Evolutionary conservation across 1,139 yeast species (phyloP).

Genomic region (Saccharomyces hybrid): DNA sequence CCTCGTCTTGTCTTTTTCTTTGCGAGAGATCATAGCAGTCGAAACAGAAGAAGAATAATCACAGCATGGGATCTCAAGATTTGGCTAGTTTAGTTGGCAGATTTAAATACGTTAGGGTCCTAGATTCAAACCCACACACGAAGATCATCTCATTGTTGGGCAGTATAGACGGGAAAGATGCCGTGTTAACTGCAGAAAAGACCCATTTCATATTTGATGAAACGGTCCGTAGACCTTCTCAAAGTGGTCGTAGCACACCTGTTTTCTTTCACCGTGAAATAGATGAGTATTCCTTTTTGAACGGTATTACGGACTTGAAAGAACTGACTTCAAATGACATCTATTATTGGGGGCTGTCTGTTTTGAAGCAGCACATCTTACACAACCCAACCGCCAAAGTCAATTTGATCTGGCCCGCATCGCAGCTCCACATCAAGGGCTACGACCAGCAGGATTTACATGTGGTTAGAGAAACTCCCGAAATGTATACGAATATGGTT

Average conservation of each 20-base stretch:
- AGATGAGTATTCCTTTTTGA: slow-evolving; percentile 20
- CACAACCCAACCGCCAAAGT: slow-evolving; percentile 58
- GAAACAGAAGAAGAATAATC: neutral
- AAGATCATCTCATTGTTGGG: slow-evolving; percentile 66
- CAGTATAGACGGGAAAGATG: slow-evolving; percentile 45
- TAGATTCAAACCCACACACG: slow-evolving; percentile 53
- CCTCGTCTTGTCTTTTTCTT: no score
- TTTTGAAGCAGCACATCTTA: slow-evolving; percentile 41
- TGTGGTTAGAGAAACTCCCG: slow-evolving; percentile 73
- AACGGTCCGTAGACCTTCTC: slow-evolving; percentile 17
- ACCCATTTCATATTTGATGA: slow-evolving; percentile 44
- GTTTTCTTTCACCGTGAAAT: slow-evolving; percentile 18
- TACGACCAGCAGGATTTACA: slow-evolving; percentile 51
- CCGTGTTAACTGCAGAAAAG: slow-evolving; percentile 71
- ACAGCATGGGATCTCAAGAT: slow-evolving; percentile 1
- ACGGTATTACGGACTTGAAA: slow-evolving; percentile 33
- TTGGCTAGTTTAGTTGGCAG: slow-evolving; percentile 12
- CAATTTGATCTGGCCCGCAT: slow-evolving; percentile 82
- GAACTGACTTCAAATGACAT: slow-evolving; percentile 65
- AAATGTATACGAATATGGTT: slow-evolving; percentile 52
- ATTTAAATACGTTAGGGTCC: slow-evolving; percentile 39
- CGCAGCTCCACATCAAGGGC: slow-evolving; percentile 74
- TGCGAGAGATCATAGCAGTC: no score
- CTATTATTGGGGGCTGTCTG: slow-evolving; percentile 69
- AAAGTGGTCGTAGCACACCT: slow-evolving; percentile 19